Conservation (phyloP, 352 stramenopile species). For the Globisporangium lucens region DNA sequence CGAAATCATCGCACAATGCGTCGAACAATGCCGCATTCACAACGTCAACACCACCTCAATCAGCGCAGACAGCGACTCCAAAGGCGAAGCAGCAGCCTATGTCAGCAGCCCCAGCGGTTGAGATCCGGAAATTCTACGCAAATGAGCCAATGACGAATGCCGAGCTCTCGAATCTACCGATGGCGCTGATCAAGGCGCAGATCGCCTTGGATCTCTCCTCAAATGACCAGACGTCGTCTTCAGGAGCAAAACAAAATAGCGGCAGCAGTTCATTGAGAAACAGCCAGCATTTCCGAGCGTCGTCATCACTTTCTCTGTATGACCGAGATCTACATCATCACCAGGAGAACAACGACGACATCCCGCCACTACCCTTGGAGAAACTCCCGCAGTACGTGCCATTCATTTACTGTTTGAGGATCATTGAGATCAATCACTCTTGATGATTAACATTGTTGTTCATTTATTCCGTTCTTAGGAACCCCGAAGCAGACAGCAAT, state of each 20-base stretch:
- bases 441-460: not conserved
- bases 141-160: conserved; percentile 64
- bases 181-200: conserved; percentile 71
- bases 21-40: conserved; percentile 1
- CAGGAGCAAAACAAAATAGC: not conserved
- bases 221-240: not conserved
- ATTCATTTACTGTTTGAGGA: not conserved
- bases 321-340: conserved; percentile 1
- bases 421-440: not conserved
- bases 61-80: conserved; percentile 11
- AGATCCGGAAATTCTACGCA: conserved; percentile 64
- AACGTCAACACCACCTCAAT: not conserved
- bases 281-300: not conserved
- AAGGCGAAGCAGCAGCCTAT: conserved; percentile 7
- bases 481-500: conserved; percentile 24
- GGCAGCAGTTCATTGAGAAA: conserved; percentile 13
- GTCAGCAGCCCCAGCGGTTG: conserved; percentile 2
- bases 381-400: conserved; percentile 44
- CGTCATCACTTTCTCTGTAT: conserved; percentile 1
- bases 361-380: conserved; percentile 50
- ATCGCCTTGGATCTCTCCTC: conserved; percentile 56
- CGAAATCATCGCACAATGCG: not conserved
- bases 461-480: conserved; percentile 14
- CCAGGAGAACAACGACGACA: conserved; percentile 46
- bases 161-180: conserved; percentile 61